Evolutionary conservation across 495 filamentous ascomycete species (phyloP), one percentile per base, ranked within the genome.

Genomic region (Xanthoparmelia taractica): DNA sequence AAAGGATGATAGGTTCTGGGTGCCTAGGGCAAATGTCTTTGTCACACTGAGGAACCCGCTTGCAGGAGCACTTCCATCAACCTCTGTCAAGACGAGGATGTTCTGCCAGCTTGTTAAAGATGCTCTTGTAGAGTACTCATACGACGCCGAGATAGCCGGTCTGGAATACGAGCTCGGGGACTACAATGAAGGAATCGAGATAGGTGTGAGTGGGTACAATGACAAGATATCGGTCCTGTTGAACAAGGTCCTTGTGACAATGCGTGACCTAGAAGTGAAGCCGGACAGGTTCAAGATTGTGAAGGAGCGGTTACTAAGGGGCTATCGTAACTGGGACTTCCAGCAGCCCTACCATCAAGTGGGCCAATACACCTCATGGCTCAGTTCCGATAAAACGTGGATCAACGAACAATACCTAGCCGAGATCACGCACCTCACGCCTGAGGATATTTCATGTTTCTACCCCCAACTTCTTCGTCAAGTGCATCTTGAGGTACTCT

Each of bases 1-100:
- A 81, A 97, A 97, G 75, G 94, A 99, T 68, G 94, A 99, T 68
- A 90, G 85, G 0, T 99, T 97, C 76, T 99, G 94, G 94, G 94
- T 99, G 6, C 94, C 94, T 2, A 97, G 96, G 73, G 94, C 87
- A 0, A 96, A 88, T 66, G 73, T 97, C 20, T 82, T 90, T 67
- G 81, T 96, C 47, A 88, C 84, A 57, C 80, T 95, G 66, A 84
- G 89, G 64, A 96, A 88, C 61, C 88, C 91, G 8, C 71, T 96
- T 40, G 83, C 86, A 29, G 85, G 84, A 72, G 82, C 89, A 3
- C 92, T 88, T 7, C 89, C 94, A 5, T 84, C 85, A 50, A 91
- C 86, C 58, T 75, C 82, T 25, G 85, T 96, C 38, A 93, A 91
- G 70, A 80, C 86, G 0, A 85, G 84, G 66, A 74, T 99, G 33